Evolutionary conservation across 257 asterid genomes (phyloP).

Genomic region (Gentiana dahurica): DNA sequence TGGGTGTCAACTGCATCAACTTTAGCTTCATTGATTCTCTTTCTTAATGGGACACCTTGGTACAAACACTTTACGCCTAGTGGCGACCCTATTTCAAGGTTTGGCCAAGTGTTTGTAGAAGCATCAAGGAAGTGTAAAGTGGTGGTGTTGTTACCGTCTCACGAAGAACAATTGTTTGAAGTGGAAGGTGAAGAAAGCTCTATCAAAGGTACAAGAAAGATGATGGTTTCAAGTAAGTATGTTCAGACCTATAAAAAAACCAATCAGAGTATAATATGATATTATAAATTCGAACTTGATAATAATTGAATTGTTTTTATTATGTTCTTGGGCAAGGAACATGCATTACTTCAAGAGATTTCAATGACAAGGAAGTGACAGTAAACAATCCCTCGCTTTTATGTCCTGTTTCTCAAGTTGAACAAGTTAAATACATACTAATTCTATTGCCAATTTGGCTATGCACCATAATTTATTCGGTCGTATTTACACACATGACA

Average conservation of each 20-base stretch:
- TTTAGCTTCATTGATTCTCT: constrained; percentile 25
- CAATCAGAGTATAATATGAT: background rate
- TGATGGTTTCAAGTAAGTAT: constrained; percentile 43
- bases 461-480: constrained; percentile 70
- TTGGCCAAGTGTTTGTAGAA: constrained; percentile 52
- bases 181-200: constrained; percentile 40
- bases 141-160: background rate
- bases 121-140: constrained; percentile 26
- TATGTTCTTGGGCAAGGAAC: no score
- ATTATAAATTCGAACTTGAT: background rate
- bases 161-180: constrained; percentile 32
- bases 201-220: constrained; percentile 56
- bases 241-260: no score
- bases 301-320: no score
- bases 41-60: constrained; percentile 32
- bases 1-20: constrained; percentile 55
- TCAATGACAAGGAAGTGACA: constrained; percentile 47
- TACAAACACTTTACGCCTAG: constrained; percentile 39
- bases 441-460: constrained; percentile 71
- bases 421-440: constrained; percentile 68
- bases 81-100: constrained; percentile 65
- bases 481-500: constrained; percentile 78
- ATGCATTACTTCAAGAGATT: no score
- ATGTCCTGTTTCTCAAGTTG: constrained; percentile 71
- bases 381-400: constrained; percentile 47